Base-by-base conservation (phyloP, 1,284 basidiomycete genomes). In the Cryptococcus sp. region DNA sequence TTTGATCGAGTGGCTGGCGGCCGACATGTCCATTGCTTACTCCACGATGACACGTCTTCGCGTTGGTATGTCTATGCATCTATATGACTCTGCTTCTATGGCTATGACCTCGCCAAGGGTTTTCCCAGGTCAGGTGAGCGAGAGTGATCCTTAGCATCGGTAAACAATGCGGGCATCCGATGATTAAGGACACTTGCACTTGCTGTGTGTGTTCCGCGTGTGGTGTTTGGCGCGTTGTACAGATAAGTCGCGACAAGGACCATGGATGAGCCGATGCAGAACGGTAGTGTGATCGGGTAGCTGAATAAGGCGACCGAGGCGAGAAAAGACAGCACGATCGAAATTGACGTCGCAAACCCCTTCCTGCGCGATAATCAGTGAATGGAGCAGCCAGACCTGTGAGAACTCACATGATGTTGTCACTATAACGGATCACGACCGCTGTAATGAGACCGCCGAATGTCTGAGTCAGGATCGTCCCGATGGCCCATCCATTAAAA, bases 271-370 rank as follows among this genome's bases (percentile, higher is more conserved):
- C 92, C 92, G 32, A 88, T 75, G 54, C 92, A 74, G 70, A 97
- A 97, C 0, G 86, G 83, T 50, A 85, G 79, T 0, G 92, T 89
- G 71, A 97, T 85, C 41, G 81, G 81, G 78, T 92, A 92, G 68
- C 86, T 79, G 80, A 96, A 96, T 39, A 96, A 82, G 9, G 83
- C 83, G 50, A 94, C 86, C 4, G 87, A 90, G 2, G 88, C 88
- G 53, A 91, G 79, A 81, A 94, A 96, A 45, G 91, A 93, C 59
- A 97, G 82, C 63, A 97, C 84, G 73, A 97, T 96, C 69, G 86
- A 87, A 59, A 97, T 79, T 60, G 86, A 89, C 4, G 92, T 94
- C 13, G 93, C 93, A 68, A 97, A 97, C 34, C 93, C 90, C 73
- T 94, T 93, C 70, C 66, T 70, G 52, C 42, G 18, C 16, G 23